These are phyloP conservation scores for Ceratocystiopsis minuta DNA, from an alignment of 2,329 filamentous ascomycete genomes.

Conservation along the genomic window DNA sequence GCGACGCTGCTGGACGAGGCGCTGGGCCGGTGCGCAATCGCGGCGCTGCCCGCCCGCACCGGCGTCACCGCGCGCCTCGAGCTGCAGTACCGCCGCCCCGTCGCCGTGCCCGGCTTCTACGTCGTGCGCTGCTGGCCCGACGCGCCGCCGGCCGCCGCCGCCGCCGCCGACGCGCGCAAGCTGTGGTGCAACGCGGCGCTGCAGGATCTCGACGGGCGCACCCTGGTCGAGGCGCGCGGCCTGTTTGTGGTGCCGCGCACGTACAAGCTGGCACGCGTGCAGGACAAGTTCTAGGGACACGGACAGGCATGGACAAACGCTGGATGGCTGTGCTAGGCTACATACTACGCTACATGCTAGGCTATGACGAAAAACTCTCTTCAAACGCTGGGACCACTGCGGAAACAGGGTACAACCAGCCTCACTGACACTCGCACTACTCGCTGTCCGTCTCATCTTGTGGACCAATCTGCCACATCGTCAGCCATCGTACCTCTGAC, in stretches of 20 bases:
- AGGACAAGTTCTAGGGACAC: conserved; percentile 7
- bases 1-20: conserved; percentile 54
- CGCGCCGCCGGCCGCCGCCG: conserved; percentile 15
- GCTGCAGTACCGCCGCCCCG: conserved; percentile 44
- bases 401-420: too few species aligned
- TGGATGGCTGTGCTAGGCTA: too few species aligned
- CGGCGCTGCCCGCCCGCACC: conserved; percentile 26
- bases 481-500: too few species aligned
- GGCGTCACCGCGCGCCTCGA: conserved; percentile 39
- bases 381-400: too few species aligned
- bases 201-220: conserved; percentile 33
- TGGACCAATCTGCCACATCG: too few species aligned
- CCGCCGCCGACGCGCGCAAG: conserved; percentile 21
- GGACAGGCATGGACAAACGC: too few species aligned
- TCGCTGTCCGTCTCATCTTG: too few species aligned
- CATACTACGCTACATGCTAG: too few species aligned
- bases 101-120: conserved; percentile 43
- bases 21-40: conserved; percentile 42
- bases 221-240: conserved; percentile 39
- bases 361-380: too few species aligned
- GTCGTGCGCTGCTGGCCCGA: conserved; percentile 33
- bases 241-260: conserved; percentile 41
- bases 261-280: conserved; percentile 14
- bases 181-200: conserved; percentile 34
- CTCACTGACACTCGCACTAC: too few species aligned